These are phyloP conservation scores for Potentilla sterilis DNA, from an alignment of 306 rosid species.

Conservation along the genomic window DNA sequence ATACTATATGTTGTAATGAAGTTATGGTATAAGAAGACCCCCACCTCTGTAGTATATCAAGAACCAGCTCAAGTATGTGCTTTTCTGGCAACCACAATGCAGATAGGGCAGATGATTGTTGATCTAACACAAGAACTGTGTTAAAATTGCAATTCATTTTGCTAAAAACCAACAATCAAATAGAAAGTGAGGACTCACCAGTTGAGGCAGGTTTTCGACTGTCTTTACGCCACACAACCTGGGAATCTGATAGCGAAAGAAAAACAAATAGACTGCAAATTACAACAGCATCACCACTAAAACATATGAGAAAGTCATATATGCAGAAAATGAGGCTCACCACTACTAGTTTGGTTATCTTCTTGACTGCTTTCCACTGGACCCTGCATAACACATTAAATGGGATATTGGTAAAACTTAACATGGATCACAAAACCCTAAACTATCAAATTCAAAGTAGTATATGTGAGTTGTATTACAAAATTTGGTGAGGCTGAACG, in stretches of 20 bases:
- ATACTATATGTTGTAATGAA: background rate
- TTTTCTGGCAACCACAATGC: slow-evolving; percentile 44
- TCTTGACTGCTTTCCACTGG: slow-evolving; percentile 21
- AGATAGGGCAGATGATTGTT: slow-evolving; percentile 31
- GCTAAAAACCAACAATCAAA: background rate
- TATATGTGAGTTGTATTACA: background rate
- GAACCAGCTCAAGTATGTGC: slow-evolving; percentile 52
- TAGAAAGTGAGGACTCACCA: slow-evolving; percentile 13
- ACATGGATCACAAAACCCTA: background rate
- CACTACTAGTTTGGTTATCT: slow-evolving; percentile 30
- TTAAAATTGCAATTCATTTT: background rate
- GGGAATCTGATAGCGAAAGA: slow-evolving; percentile 13
- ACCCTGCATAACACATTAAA: slow-evolving; percentile 36
- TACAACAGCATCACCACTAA: slow-evolving; percentile 6
- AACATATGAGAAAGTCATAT: background rate
- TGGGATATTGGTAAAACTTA: slow-evolving; percentile 1
- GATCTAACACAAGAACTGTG: slow-evolving; percentile 33
- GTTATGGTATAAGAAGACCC: background rate
- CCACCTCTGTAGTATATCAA: slow-evolving; percentile 66
- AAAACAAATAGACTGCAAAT: slow-evolving; percentile 1
- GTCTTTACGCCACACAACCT: slow-evolving; percentile 9
- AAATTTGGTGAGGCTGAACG: slow-evolving; percentile 16
- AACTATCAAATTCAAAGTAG: background rate
- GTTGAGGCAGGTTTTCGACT: slow-evolving; percentile 4
- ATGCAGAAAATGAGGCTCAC: slow-evolving; percentile 6